Percentiles rank a stretch among this genome's conserved stretches.
These are phyloP conservation scores for Juncus effusus DNA, from an alignment of 176 grass and related monocot genomes.

Conservation along the genomic window DNA sequence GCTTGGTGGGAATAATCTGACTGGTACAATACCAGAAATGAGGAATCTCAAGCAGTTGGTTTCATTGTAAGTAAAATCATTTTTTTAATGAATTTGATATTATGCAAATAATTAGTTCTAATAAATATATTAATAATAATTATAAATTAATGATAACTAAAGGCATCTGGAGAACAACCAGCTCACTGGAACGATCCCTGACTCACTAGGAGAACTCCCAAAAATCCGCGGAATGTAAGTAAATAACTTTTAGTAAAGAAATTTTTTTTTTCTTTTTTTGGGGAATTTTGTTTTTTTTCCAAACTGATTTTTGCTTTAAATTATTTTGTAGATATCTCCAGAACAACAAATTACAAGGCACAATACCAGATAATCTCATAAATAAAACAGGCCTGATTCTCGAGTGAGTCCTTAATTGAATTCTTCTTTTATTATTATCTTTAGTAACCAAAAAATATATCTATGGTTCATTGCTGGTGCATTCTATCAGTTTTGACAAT, in stretches of 20 bases:
- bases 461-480: background rate
- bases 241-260: background rate
- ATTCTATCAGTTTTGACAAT: conserved; percentile 8
- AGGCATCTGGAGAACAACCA: conserved; percentile 76
- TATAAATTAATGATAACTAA: conserved; percentile 25
- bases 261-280: background rate
- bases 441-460: background rate
- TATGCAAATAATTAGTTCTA: background rate
- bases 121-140: background rate
- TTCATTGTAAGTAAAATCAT: conserved; percentile 48
- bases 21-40: conserved; percentile 59
- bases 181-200: conserved; percentile 49
- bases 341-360: conserved; percentile 53
- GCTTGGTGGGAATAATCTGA: conserved; percentile 61
- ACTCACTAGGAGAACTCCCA: conserved; percentile 43
- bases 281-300: background rate
- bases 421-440: background rate
- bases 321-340: conserved; percentile 54
- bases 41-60: conserved; percentile 46
- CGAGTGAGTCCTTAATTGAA: conserved; percentile 37
- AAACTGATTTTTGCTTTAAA: background rate
- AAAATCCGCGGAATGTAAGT: conserved; percentile 66
- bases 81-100: background rate
- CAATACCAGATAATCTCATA: conserved; percentile 52
- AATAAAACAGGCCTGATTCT: conserved; percentile 34